Evolutionary conservation across 139 green algal genomes (phyloP), one percentile per base, ranked within the genome.

Genomic region (Chlorella sp.): DNA sequence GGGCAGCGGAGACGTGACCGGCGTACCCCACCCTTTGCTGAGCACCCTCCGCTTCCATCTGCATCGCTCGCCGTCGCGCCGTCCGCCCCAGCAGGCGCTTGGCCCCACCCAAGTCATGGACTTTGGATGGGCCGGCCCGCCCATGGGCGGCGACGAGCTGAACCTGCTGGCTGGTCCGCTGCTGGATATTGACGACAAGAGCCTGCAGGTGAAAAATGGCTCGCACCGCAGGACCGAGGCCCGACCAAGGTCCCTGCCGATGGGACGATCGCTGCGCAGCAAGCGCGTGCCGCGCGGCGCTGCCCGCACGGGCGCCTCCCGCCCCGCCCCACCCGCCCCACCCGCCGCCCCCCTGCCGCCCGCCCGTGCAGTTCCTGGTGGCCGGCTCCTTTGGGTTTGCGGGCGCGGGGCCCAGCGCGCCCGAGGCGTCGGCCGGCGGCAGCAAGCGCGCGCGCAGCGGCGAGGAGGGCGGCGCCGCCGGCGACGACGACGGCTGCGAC

Each of bases 101-200:
- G n/a, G n/a, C n/a, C n/a, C n/a, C n/a, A n/a, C n/a, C n/a, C n/a
- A n/a, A n/a, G n/a, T n/a, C n/a, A n/a, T n/a, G n/a, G n/a, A n/a
- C n/a, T n/a, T n/a, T n/a, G n/a, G n/a, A n/a, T n/a, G n/a, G n/a
- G n/a, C n/a, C n/a, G n/a, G n/a, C n/a, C n/a, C n/a, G n/a, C n/a
- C n/a, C n/a, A n/a, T n/a, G n/a, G n/a, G n/a, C n/a, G n/a, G n/a
- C n/a, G n/a, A n/a, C n/a, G n/a, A n/a, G n/a, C n/a, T n/a, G n/a
- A n/a, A n/a, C n/a, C n/a, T n/a, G n/a, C n/a, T n/a, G n/a, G n/a
- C n/a, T n/a, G n/a, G n/a, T n/a, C n/a, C n/a, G 23, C 76, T 79
- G n/a, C 56, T 85, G n/a, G 80, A 85, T 33, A 42, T 85, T 38
- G 80, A 85, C 36, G 73, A 81, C 21, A 77, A 82, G 29, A 85